Base-by-base conservation (phyloP, 139 green algal species). In the Auxenochlorella pyrenoidosa region DNA sequence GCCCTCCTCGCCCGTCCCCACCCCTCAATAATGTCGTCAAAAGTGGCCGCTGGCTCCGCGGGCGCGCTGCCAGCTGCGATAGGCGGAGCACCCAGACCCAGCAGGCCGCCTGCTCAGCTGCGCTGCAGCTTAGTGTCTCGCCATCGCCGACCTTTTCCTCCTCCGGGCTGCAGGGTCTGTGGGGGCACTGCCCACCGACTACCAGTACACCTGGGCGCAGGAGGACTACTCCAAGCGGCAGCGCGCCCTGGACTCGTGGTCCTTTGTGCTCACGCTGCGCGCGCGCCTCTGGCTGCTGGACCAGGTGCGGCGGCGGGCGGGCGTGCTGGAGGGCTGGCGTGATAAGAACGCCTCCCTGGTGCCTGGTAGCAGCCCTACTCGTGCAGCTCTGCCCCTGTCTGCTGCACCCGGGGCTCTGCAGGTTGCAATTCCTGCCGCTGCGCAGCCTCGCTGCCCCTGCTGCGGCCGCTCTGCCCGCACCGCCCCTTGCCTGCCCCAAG, bases 201-300 rank as follows among this genome's bases (percentile, higher is more conserved):
- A 88, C 3, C 86, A 93, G 34, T 97, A 95, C 87, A 92, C 93
- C 32, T 98, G 96, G 96, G 88, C 95, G 0, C 89, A 94, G 68
- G 96, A 98, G 70, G 83, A 90, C 75, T 98, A 98, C 92, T 95
- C 86, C 78, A 82, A 68, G 4, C 88, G 84, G 30, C 90, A 93
- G 88, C 89, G 96, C 65, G 95, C 85, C 5, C 68, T 96, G 3
- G 94, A 97, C 89, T 97, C 96, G 34, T 98, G 96, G 96, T 78
- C 78, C n/a, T 98, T 98, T 90, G 95, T 98, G 85, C 80, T 94
- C 8, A 43, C 88, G 19, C 92, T 97, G 89, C 90, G 96, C 3
- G 72, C 91, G 0, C 92, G 92, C 30, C 90, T 98, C n/a, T 97
- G 75, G 65, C 90, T 98, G 79, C 87, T 97, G n/a, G 94, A 98